Base-by-base conservation (phyloP, 768 basidiomycete species). In the Termitomyces sp. region DNA sequence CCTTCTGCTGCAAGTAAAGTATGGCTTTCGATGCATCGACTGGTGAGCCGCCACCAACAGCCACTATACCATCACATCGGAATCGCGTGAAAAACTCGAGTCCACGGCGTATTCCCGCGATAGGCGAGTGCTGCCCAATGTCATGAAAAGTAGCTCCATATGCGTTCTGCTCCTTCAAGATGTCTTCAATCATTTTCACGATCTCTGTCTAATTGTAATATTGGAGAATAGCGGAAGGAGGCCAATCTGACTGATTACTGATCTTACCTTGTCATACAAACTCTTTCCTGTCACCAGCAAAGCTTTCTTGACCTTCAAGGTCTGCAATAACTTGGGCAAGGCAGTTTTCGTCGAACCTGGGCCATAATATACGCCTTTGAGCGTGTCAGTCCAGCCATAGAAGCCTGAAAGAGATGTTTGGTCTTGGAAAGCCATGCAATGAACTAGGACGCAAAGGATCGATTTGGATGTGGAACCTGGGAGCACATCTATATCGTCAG, bases 31-130 rank as follows among this genome's bases (percentile, higher is more conserved):
- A 73, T 1, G 86, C 88, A 65, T 91, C 91, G 54, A 91, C 75
- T 12, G 89, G 88, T 1, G 89, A 91, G 46, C 90, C 91, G 22
- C 91, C 90, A 2, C 91, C 91, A 40, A 91, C 76, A 25, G 87
- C 73, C 36, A 93, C 79, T 59, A 91, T 81, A 20, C 85, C 75
- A 64, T 91, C 84, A 55, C 86, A 86, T 11, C 75, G 75, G 22
- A 76, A 68, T 10, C 82, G 75, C 42, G 74, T 79, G 71, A 87
- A 83, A 2, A 71, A 65, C 56, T 81, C 70, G 52, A 83, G 73
- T 27, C 83, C 88, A 13, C 73, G 74, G 16, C 73, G 69, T 59
- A 91, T 87, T 12, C 81, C 87, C 23, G 82, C 80, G 51, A 90
- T 76, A 3, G 89, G 89, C 0, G 85, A 72, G 63, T 89, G 87